phyloP scores from a whole-genome alignment of 495 filamentous ascomycete genomes.

The Trichoderma gamsii region DNA sequence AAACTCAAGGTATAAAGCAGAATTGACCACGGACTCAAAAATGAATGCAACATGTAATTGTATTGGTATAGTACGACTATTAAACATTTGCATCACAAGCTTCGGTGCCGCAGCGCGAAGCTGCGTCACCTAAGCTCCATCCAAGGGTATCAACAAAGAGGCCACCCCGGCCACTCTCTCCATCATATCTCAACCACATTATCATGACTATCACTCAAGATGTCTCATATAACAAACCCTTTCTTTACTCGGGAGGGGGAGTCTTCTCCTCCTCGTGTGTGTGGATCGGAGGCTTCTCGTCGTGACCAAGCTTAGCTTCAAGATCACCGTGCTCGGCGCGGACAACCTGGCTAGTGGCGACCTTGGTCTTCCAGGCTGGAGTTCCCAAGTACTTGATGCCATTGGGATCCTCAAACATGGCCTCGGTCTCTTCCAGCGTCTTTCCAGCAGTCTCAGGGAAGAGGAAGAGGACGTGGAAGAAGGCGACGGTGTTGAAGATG shows the following conservation, averaged over 20 bases:
- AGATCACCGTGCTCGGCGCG: conserved; percentile 9
- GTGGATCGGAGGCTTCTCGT: conserved; percentile 13
- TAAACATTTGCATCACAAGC: conserved; percentile 10
- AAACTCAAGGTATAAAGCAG: no score
- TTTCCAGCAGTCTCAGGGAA: conserved; percentile 76
- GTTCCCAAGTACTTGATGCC: conserved; percentile 12
- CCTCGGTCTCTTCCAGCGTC: conserved; percentile 64
- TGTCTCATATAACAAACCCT: background rate
- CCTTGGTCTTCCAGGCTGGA: conserved; percentile 14
- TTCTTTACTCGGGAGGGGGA: background rate
- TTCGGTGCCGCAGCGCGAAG: background rate
- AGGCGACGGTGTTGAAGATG: conserved; percentile 61
- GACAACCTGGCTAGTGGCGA: background rate
- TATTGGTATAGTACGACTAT: conserved; percentile 14
- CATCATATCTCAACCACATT: background rate
- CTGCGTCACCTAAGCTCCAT: background rate
- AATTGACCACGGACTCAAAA: background rate
- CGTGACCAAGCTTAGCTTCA: conserved; percentile 3
- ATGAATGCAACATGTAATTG: background rate
- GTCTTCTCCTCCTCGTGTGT: conserved; percentile 9
- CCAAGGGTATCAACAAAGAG: conserved; percentile 3
- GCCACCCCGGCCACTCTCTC: no score
- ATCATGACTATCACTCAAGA: background rate
- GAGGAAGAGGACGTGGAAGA: conserved; percentile 63
- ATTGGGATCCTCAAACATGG: conserved; percentile 34